Conservation (phyloP, 78 protist genomes). For the Capsaspora owczarzaki region DNA sequence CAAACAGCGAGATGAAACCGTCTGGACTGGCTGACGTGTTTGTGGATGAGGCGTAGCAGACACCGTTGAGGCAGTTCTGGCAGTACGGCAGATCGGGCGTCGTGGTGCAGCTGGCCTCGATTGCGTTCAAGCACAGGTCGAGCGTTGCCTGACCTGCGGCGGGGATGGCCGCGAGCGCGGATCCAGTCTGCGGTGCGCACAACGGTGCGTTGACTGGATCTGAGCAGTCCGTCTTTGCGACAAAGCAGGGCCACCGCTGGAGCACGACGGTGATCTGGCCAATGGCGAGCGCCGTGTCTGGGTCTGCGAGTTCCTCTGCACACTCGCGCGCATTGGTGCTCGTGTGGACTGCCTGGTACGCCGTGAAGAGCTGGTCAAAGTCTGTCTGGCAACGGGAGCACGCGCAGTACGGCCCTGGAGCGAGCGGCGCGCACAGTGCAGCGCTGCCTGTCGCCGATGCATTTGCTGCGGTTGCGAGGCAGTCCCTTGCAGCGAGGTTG, state of each 20-base stretch:
- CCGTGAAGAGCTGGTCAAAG: background rate
- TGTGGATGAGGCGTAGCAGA: background rate
- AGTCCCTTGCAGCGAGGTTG: too few relatives aligned
- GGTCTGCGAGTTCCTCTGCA: background rate
- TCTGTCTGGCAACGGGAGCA: background rate
- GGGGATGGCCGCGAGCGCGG: background rate
- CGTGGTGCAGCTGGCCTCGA: background rate
- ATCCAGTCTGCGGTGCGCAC: background rate
- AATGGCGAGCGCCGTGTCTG: background rate
- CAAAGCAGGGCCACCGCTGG: background rate
- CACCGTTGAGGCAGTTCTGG: background rate
- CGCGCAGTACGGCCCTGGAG: background rate
- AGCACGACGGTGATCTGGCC: background rate
- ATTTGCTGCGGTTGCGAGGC: too few relatives aligned
- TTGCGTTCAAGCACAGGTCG: background rate
- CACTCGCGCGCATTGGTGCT: background rate
- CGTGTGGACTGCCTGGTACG: background rate
- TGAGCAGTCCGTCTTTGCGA: background rate
- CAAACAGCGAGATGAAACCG: background rate
- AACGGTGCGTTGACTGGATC: background rate
- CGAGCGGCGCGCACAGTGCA: background rate
- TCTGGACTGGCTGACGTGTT: background rate
- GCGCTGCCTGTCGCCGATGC: too few relatives aligned
- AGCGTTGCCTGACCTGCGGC: background rate
- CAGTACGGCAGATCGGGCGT: background rate